Evolutionary conservation across 352 stramenopile species (phyloP).

Genomic region (Thraustochytrium striatum): DNA sequence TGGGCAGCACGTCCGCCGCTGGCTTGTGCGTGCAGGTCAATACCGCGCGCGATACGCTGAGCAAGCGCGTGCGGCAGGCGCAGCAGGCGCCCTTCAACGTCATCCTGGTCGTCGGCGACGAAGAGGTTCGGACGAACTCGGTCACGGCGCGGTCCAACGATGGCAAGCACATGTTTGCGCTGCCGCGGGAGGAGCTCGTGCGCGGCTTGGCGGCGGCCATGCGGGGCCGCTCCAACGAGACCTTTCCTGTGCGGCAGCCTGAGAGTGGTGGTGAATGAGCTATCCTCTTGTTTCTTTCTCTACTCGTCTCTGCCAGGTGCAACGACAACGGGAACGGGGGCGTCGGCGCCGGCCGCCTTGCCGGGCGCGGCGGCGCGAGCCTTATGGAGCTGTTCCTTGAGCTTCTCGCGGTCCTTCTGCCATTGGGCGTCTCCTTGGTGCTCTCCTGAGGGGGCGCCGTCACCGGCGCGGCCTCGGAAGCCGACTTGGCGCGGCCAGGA

Average conservation of each 20-base stretch:
- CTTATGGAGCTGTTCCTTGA: background rate
- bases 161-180: too few relatives aligned
- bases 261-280: too few relatives aligned
- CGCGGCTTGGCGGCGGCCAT: too few relatives aligned
- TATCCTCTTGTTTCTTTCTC: too few relatives aligned
- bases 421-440: background rate
- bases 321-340: background rate
- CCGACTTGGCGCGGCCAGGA: too few relatives aligned
- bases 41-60: conserved; percentile 87
- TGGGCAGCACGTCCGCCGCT: conserved; percentile 71
- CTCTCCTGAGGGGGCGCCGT: background rate
- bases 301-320: too few relatives aligned
- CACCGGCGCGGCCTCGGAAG: too few relatives aligned
- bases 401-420: background rate
- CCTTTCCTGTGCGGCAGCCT: too few relatives aligned
- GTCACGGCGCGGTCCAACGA: conserved; percentile 78
- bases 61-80: conserved; percentile 97
- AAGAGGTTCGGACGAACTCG: conserved; percentile 77
- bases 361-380: background rate
- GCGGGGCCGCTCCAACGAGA: too few relatives aligned
- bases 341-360: background rate
- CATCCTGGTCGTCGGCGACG: conserved; percentile 90
- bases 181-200: too few relatives aligned
- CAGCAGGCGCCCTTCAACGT: conserved; percentile 97
- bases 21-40: conserved; percentile 94